Percentiles rank a stretch among this genome's conserved stretches.
Evolutionary conservation across 108 stramenopile genomes (phyloP).

Genomic region (Cafeteria roenbergensis): DNA sequence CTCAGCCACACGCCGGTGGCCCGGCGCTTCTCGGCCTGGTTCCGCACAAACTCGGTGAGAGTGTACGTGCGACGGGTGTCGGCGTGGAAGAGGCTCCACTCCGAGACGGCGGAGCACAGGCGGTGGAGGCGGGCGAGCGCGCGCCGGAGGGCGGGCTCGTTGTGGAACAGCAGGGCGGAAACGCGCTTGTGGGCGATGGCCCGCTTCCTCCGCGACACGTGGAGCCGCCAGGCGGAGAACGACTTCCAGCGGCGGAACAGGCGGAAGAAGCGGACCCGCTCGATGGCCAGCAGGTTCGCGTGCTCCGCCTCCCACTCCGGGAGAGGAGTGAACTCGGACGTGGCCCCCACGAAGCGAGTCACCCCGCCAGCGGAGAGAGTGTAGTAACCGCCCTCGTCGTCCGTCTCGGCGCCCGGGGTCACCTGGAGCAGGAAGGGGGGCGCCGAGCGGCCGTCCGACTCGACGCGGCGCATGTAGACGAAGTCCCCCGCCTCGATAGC

Average conservation of each 20-base stretch:
- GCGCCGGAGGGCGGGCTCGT: slow-evolving; percentile 29
- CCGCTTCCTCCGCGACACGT: slow-evolving; percentile 28
- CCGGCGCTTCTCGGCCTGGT: slow-evolving; percentile 31
- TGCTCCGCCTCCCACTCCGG: slow-evolving; percentile 47
- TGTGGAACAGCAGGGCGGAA: slow-evolving; percentile 29
- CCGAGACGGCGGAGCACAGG: slow-evolving; percentile 29
- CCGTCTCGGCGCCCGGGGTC: no score
- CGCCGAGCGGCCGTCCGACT: no score
- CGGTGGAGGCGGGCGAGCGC: slow-evolving; percentile 29
- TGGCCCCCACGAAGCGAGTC: slow-evolving; percentile 31
- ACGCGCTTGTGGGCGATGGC: slow-evolving; percentile 18
- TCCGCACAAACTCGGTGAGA: slow-evolving; percentile 32
- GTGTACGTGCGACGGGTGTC: slow-evolving; percentile 23
- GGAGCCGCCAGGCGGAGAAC: slow-evolving; percentile 42
- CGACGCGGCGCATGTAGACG: background rate
- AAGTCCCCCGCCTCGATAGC: background rate
- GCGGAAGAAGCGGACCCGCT: slow-evolving; percentile 32
- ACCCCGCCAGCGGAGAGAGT: slow-evolving; percentile 21
- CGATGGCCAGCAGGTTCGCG: slow-evolving; percentile 35
- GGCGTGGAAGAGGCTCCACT: slow-evolving; percentile 24
- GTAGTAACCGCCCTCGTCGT: no score
- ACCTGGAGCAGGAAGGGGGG: no score
- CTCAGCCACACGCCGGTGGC: slow-evolving; percentile 7
- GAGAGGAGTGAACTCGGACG: slow-evolving; percentile 45
- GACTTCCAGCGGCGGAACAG: slow-evolving; percentile 41